These are phyloP conservation scores for Kluyveromyces sp. DNA, from an alignment of 1,139 yeast species.

Conservation along the genomic window DNA sequence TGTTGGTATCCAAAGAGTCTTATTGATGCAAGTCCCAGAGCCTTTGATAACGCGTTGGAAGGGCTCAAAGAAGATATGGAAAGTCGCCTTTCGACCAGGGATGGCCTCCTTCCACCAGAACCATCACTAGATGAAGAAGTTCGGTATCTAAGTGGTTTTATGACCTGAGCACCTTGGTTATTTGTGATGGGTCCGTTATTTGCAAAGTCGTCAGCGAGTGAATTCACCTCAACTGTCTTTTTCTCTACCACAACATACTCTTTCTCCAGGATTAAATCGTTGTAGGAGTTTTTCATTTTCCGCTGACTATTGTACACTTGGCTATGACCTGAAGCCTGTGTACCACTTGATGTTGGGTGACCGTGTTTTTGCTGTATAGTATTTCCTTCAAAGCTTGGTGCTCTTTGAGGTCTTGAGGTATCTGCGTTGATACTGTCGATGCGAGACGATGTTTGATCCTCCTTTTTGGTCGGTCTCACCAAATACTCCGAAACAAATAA, in stretches of 20 bases:
- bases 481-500: slow-evolving; percentile 78
- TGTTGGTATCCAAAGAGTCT: slow-evolving; percentile 60
- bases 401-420: neutral
- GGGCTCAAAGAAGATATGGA: slow-evolving; percentile 70
- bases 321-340: neutral
- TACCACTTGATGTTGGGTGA: slow-evolving; percentile 1
- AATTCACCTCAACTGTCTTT: slow-evolving; percentile 89
- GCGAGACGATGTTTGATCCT: neutral
- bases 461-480: slow-evolving; percentile 17
- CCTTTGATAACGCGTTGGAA: slow-evolving; percentile 80
- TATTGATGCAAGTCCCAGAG: slow-evolving; percentile 81
- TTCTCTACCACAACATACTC: slow-evolving; percentile 95
- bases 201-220: slow-evolving; percentile 86
- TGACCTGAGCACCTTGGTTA: slow-evolving; percentile 41
- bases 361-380: neutral
- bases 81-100: slow-evolving; percentile 48
- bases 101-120: slow-evolving; percentile 32
- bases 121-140: slow-evolving; percentile 33
- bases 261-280: slow-evolving; percentile 42
- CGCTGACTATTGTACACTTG: neutral
- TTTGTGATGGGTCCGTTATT: slow-evolving; percentile 43
- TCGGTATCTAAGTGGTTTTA: slow-evolving; percentile 24
- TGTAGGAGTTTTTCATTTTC: slow-evolving; percentile 11
- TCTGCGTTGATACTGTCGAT: neutral
- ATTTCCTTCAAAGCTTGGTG: neutral